A percentile compares a stretch with the other conserved stretches of the same genome.
Evolutionary conservation across 2,329 filamentous ascomycete genomes (phyloP).

Genomic region (Pyrenochaeta sp.): DNA sequence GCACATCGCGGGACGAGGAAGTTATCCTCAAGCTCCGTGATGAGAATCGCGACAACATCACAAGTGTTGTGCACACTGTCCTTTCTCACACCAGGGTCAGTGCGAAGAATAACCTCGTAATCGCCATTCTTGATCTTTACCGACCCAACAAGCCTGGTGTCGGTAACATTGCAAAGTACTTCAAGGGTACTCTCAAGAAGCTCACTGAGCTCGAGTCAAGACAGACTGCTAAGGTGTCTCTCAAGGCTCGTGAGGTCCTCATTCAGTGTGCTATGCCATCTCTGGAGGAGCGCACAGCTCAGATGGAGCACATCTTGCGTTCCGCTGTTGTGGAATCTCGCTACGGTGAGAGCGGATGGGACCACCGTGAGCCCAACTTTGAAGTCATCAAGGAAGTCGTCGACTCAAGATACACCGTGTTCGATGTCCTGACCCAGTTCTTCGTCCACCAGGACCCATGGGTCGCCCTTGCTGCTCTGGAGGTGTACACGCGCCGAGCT

Average conservation of each 20-base stretch:
- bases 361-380: slow-evolving; percentile 90
- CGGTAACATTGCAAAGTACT: slow-evolving; percentile 86
- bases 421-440: slow-evolving; percentile 94
- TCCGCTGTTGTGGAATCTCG: slow-evolving; percentile 96
- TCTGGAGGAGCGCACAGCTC: slow-evolving; percentile 88
- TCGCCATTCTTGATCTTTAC: slow-evolving; percentile 93
- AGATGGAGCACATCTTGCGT: slow-evolving; percentile 98
- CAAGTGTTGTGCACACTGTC: slow-evolving; percentile 84
- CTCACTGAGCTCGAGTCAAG: slow-evolving; percentile 89
- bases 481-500: slow-evolving; percentile 94
- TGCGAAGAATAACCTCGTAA: slow-evolving; percentile 90
- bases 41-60: slow-evolving; percentile 91
- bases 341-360: slow-evolving; percentile 96
- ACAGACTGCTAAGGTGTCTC: slow-evolving; percentile 90
- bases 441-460: slow-evolving; percentile 93
- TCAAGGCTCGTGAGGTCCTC: slow-evolving; percentile 96
- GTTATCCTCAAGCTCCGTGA: slow-evolving; percentile 93
- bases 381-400: slow-evolving; percentile 97
- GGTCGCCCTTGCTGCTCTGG: slow-evolving; percentile 91
- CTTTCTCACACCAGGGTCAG: slow-evolving; percentile 92
- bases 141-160: slow-evolving; percentile 91
- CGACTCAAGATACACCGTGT: slow-evolving; percentile 98
- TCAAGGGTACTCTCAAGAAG: slow-evolving; percentile 82
- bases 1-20: slow-evolving; percentile 87
- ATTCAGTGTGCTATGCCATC: slow-evolving; percentile 98